These are phyloP conservation scores for Tolypocladium tundrense DNA, from an alignment of 2,329 filamentous ascomycete genomes.

Conservation along the genomic window DNA sequence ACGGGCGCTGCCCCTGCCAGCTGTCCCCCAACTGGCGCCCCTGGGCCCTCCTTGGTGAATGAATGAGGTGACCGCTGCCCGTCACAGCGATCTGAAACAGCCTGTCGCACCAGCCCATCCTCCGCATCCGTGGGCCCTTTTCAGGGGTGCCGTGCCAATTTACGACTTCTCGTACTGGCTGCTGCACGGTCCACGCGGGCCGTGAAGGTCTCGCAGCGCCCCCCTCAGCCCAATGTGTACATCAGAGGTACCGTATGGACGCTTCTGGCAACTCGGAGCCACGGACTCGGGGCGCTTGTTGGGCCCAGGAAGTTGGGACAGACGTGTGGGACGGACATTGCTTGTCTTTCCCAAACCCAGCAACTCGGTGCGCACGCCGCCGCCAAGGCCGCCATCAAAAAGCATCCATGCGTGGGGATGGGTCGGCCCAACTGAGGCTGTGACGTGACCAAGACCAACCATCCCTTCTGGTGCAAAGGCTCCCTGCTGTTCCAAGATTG, in stretches of 20 bases:
- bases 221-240: background rate
- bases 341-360: background rate
- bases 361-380: background rate
- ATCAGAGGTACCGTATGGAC: no score
- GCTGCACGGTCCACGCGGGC: background rate
- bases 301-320: background rate
- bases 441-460: background rate
- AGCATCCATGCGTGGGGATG: background rate
- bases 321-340: background rate
- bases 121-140: constrained; percentile 1
- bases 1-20: background rate
- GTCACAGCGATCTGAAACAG: constrained; percentile 11
- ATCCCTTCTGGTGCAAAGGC: background rate
- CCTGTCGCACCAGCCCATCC: constrained; percentile 5
- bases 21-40: background rate
- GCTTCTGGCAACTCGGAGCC: background rate
- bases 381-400: background rate
- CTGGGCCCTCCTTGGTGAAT: background rate
- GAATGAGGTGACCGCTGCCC: background rate
- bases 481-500: background rate
- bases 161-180: background rate
- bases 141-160: constrained; percentile 2
- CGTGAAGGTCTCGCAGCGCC: background rate
- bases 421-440: background rate
- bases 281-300: background rate